Evolutionary conservation across 1,284 basidiomycete genomes (phyloP).

Genomic region (Leccinum cinnamomeum): DNA sequence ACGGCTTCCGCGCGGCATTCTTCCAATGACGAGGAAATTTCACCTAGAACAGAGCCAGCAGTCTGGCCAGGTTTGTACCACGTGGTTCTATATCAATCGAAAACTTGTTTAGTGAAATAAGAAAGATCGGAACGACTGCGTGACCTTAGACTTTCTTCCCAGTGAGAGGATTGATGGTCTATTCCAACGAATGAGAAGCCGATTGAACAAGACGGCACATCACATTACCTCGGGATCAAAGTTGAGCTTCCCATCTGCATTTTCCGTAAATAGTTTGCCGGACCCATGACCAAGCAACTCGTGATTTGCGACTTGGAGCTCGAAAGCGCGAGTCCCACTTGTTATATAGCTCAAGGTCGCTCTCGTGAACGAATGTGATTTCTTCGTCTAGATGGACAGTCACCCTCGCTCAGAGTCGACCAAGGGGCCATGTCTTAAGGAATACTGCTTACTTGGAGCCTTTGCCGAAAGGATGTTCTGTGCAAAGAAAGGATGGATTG

Average conservation of each 20-base stretch:
- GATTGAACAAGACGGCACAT: background rate
- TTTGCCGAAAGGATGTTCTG: slow-evolving; percentile 83
- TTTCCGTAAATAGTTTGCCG: slow-evolving; percentile 79
- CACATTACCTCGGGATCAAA: slow-evolving; percentile 64
- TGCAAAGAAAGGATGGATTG: background rate
- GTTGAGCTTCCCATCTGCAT: slow-evolving; percentile 72
- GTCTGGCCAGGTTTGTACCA: slow-evolving; percentile 88
- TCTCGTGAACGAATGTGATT: slow-evolving; percentile 77
- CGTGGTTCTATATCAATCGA: slow-evolving; percentile 46
- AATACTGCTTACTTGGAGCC: slow-evolving; percentile 58
- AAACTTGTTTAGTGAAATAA: background rate
- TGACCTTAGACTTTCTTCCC: slow-evolving; percentile 65
- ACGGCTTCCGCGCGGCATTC: slow-evolving; percentile 86
- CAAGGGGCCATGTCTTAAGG: too few species aligned
- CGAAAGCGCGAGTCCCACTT: slow-evolving; percentile 78
- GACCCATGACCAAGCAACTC: slow-evolving; percentile 80
- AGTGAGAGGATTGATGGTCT: slow-evolving; percentile 83
- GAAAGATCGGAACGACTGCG: background rate
- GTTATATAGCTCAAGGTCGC: slow-evolving; percentile 69
- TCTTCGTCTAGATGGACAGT: slow-evolving; percentile 55
- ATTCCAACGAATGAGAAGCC: slow-evolving; percentile 1
- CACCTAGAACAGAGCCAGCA: slow-evolving; percentile 74
- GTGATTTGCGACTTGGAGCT: slow-evolving; percentile 85
- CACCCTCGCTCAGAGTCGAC: background rate
- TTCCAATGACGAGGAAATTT: slow-evolving; percentile 85